phyloP scores from a whole-genome alignment of 108 stramenopile species.

The Cyclostephanos tholiformis region DNA sequence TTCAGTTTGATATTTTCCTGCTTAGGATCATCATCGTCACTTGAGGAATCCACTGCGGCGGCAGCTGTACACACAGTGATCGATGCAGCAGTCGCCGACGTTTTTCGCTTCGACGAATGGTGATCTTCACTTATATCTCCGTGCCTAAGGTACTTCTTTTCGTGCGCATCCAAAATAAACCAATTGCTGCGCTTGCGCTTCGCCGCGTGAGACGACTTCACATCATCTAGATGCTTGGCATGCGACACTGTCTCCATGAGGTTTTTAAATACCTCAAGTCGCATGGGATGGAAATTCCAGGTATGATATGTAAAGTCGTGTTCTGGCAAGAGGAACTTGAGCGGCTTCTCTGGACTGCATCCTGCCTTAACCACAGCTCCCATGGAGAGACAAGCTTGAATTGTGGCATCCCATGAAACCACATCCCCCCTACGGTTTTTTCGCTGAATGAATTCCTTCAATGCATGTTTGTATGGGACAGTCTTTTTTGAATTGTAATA shows the following conservation, averaged over 20 bases:
- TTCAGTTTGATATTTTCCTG: not conserved
- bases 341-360: slow-evolving; percentile 63
- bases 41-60: slow-evolving; percentile 4
- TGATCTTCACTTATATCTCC: slow-evolving; percentile 54
- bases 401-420: slow-evolving; percentile 79
- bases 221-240: slow-evolving; percentile 38
- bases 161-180: slow-evolving; percentile 59
- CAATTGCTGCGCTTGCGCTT: slow-evolving; percentile 50
- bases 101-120: slow-evolving; percentile 31
- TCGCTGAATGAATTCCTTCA: slow-evolving; percentile 83
- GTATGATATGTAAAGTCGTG: slow-evolving; percentile 64
- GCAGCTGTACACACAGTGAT: not conserved
- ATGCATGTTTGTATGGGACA: slow-evolving; percentile 81
- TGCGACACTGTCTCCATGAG: slow-evolving; percentile 45
- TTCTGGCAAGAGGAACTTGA: slow-evolving; percentile 67
- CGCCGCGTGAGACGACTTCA: slow-evolving; percentile 35
- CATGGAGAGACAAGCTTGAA: slow-evolving; percentile 74
- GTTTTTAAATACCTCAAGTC: slow-evolving; percentile 60
- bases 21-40: slow-evolving; percentile 1
- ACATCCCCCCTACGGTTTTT: slow-evolving; percentile 76
- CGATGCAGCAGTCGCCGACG: not conserved
- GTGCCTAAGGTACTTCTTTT: slow-evolving; percentile 58
- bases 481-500: slow-evolving; percentile 95
- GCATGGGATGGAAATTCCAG: slow-evolving; percentile 69
- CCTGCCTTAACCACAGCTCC: slow-evolving; percentile 76